Percentiles rank a stretch among this genome's conserved stretches.
Conservation (phyloP, 139 green algal species). For the Micractinium sp. region DNA sequence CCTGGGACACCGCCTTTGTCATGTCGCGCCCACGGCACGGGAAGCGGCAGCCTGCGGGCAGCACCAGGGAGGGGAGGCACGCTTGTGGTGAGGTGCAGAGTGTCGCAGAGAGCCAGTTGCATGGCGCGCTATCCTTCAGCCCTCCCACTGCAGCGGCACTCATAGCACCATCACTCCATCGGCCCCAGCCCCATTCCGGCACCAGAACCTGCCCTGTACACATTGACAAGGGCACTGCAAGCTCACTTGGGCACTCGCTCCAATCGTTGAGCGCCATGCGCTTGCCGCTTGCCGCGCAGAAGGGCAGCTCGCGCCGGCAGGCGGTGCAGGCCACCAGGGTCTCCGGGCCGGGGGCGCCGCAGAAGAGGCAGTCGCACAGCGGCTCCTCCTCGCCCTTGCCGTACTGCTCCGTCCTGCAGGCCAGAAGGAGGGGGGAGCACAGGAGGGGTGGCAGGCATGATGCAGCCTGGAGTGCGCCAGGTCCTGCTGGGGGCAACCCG, state of each 20-base stretch:
- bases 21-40: slow-evolving; percentile 58
- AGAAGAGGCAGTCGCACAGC: slow-evolving; percentile 69
- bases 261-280: slow-evolving; percentile 74
- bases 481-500: no score
- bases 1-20: slow-evolving; percentile 51
- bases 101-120: not conserved
- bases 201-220: not conserved
- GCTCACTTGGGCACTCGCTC: slow-evolving; percentile 65
- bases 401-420: slow-evolving; percentile 51
- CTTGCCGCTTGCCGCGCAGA: slow-evolving; percentile 75
- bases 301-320: slow-evolving; percentile 72
- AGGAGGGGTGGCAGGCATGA: not conserved
- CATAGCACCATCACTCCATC: not conserved
- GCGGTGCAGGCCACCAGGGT: slow-evolving; percentile 67
- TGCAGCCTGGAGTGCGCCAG: not conserved
- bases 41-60: slow-evolving; percentile 59
- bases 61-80: not conserved
- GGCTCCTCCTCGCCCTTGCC: slow-evolving; percentile 68
- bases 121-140: not conserved
- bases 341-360: slow-evolving; percentile 66
- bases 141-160: not conserved
- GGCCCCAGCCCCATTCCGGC: not conserved
- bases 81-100: not conserved
- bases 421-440: not conserved
- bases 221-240: not conserved